These are phyloP conservation scores for Antrodiella citrinella DNA, from an alignment of 768 basidiomycete species.

Conservation along the genomic window DNA sequence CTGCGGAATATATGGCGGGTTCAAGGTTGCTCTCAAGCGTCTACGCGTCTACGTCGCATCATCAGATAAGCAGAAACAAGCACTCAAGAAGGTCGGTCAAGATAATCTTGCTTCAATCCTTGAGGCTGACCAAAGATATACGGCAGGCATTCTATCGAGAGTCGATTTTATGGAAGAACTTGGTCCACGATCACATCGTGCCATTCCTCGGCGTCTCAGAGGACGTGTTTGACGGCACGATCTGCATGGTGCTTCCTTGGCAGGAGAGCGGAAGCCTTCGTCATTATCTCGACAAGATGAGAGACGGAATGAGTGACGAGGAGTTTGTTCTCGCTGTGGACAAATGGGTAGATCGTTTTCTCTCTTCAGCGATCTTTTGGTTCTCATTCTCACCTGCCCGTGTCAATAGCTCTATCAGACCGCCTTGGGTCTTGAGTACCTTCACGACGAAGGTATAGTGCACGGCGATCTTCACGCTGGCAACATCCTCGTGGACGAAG, in stretches of 20 bases:
- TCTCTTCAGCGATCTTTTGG: neutral
- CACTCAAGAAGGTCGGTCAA: neutral
- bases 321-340: neutral
- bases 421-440: conserved; percentile 3
- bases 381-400: neutral
- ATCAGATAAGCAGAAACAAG: neutral
- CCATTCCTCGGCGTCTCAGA: neutral
- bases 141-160: neutral
- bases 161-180: neutral
- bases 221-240: neutral
- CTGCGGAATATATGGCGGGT: neutral
- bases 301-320: neutral
- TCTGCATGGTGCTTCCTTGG: conserved; percentile 7
- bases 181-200: neutral
- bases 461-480: conserved; percentile 10
- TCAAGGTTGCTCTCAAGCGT: neutral
- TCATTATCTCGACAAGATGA: neutral
- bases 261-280: conserved; percentile 4
- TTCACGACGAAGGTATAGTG: conserved; percentile 3
- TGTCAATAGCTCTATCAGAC: conserved; percentile 1
- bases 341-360: neutral
- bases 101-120: neutral
- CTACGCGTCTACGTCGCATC: neutral
- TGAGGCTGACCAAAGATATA: neutral
- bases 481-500: conserved; percentile 9